Conservation (phyloP, 2,329 filamentous ascomycete species). For the Emergomyces orientalis region DNA sequence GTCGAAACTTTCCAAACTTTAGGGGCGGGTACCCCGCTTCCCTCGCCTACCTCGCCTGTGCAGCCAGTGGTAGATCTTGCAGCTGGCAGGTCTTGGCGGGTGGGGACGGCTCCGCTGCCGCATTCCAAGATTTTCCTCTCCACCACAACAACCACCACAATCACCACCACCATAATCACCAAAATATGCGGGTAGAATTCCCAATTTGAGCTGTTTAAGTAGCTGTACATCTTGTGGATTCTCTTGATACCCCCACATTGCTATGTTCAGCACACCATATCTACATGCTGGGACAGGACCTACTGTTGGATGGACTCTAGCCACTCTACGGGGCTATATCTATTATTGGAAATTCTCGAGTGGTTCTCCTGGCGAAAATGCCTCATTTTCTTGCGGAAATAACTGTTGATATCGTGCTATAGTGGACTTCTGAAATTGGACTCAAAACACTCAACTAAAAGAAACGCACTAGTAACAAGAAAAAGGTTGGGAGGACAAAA, state of each 20-base stretch:
- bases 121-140: neutral
- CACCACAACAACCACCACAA: neutral
- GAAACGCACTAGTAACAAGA: neutral
- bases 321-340: neutral
- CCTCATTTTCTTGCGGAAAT: neutral
- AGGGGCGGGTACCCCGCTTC: neutral
- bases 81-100: neutral
- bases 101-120: neutral
- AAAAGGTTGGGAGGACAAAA: neutral
- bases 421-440: neutral
- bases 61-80: neutral
- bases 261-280: neutral
- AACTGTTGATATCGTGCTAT: neutral
- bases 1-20: neutral
- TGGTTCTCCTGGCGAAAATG: neutral
- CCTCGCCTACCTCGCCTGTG: neutral
- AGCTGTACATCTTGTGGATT: neutral
- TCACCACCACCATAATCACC: neutral
- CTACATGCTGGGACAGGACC: neutral
- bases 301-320: neutral
- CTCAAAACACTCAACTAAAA: neutral
- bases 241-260: neutral
- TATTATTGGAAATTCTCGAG: neutral
- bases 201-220: neutral
- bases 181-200: neutral